Base-by-base conservation (phyloP, 2,329 filamentous ascomycete genomes). In the Cryphonectria nitschkei region DNA sequence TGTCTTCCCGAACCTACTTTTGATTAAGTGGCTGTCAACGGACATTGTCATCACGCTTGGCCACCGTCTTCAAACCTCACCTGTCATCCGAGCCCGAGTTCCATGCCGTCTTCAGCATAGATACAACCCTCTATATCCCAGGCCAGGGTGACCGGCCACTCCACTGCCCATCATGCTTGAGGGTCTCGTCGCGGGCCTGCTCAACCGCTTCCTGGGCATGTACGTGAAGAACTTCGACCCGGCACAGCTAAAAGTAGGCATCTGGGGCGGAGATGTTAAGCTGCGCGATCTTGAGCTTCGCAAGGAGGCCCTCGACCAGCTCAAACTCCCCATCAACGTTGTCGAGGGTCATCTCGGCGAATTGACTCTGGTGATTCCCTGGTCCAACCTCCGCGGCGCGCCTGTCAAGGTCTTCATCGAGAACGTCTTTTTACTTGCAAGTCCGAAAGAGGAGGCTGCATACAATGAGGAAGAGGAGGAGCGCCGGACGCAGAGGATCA, bases 141-240 rank as follows among this genome's bases (percentile, higher is more conserved):
- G 84, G 89, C 91, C 92, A 79, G 92, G 92, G 89, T 92, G 78
- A 94, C 89, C 92, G 87, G 67, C 70, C 65, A 89, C 85, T 80
- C 79, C 81, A 76, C 77, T 81, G 81, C 81, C 84, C 86, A 87
- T 81, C 78, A 99, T 99, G 96, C 90, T 99, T 84, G 96, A 99
- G 88, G 93, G 95, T 76, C 88, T 99, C 76, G 96, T 98, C 74
- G 94, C 96, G 77, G 97, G 95, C 83, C 87, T 99, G 86, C 91
- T 99, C 77, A 99, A 99, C 86, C 93, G 97, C 85, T 98, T 99
- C 84, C 85, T 99, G 89, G 97, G 96, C 87, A 97, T 98, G 92
- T 99, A 99, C 82, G 95, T 99, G 82, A 95, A 97, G 88, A 98
- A 99, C 83, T 99, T 99, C 81, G 96, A 99, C 82, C 94, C 96